Conservation (phyloP, 257 asterid genomes). For the Thymus quinquecostatus region DNA sequence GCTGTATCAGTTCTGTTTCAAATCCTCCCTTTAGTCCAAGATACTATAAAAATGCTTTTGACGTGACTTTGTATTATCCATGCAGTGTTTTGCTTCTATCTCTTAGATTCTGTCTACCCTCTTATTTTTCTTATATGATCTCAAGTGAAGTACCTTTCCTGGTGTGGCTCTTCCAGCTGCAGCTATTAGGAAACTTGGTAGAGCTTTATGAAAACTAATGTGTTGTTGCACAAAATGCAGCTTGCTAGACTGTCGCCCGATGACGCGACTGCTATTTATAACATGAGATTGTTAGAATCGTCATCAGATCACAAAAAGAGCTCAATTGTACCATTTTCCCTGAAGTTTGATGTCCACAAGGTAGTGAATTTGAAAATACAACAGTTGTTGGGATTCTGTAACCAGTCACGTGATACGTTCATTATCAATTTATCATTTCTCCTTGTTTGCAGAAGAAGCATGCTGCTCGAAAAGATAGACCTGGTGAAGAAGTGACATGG, state of each 20-base stretch:
- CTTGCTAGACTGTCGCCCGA: slow-evolving; percentile 82
- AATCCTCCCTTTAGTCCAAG: slow-evolving; percentile 9
- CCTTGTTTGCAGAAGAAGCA: slow-evolving; percentile 73
- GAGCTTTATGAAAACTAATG: slow-evolving; percentile 22
- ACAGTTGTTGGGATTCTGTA: slow-evolving; percentile 12
- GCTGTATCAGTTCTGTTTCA: slow-evolving; percentile 15
- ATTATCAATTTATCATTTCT: slow-evolving; percentile 15
- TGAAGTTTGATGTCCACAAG: slow-evolving; percentile 93
- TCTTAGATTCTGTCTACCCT: slow-evolving; percentile 8
- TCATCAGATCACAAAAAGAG: slow-evolving; percentile 73
- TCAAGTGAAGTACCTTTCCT: slow-evolving; percentile 12
- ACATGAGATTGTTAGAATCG: slow-evolving; percentile 89
- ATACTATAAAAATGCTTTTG: not conserved
- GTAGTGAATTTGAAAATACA: slow-evolving; percentile 42
- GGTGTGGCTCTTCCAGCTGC: slow-evolving; percentile 24
- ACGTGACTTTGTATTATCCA: not conserved
- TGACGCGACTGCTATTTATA: slow-evolving; percentile 87
- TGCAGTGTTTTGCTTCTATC: slow-evolving; percentile 9
- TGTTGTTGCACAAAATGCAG: slow-evolving; percentile 46
- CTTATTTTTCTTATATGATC: not conserved
- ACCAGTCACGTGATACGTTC: slow-evolving; percentile 23
- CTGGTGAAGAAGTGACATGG: slow-evolving; percentile 81
- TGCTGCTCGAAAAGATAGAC: slow-evolving; percentile 85
- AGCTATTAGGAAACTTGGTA: not conserved
- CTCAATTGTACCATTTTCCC: slow-evolving; percentile 73